A percentile compares a stretch with the other conserved stretches of the same genome.
phyloP scores from a whole-genome alignment of 371 early-diverging fungal genomes.

The Apophysomyces sp. region DNA sequence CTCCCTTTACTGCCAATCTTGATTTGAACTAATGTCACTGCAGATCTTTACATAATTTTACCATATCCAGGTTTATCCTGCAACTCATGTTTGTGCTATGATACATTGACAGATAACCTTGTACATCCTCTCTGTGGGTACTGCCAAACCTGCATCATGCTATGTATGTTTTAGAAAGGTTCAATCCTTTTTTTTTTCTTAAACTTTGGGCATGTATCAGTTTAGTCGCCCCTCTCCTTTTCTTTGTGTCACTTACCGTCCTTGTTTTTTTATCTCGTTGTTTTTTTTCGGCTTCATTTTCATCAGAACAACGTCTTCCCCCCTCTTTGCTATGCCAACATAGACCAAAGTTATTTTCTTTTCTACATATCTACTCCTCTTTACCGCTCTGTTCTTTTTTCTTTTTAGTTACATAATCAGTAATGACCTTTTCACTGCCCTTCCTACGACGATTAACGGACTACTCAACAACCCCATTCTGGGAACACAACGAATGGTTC shows the following conservation, averaged over 20 bases:
- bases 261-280: background rate
- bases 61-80: too few relatives aligned
- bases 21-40: too few relatives aligned
- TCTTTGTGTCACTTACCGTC: background rate
- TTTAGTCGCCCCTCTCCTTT: background rate
- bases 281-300: background rate
- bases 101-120: too few relatives aligned
- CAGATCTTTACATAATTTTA: too few relatives aligned
- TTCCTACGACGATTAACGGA: background rate
- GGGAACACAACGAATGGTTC: slow-evolving; percentile 60
- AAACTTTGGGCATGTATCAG: too few relatives aligned
- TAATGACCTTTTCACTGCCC: background rate
- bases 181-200: too few relatives aligned
- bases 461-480: slow-evolving; percentile 8
- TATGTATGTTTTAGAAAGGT: too few relatives aligned
- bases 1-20: too few relatives aligned
- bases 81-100: too few relatives aligned
- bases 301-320: background rate
- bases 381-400: background rate
- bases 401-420: background rate
- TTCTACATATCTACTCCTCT: background rate
- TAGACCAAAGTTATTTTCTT: background rate
- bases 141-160: too few relatives aligned
- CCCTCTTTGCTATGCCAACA: background rate
- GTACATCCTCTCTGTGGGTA: too few relatives aligned